These are phyloP conservation scores for Irpex sp. DNA, from an alignment of 1,284 basidiomycete genomes.

Conservation along the genomic window DNA sequence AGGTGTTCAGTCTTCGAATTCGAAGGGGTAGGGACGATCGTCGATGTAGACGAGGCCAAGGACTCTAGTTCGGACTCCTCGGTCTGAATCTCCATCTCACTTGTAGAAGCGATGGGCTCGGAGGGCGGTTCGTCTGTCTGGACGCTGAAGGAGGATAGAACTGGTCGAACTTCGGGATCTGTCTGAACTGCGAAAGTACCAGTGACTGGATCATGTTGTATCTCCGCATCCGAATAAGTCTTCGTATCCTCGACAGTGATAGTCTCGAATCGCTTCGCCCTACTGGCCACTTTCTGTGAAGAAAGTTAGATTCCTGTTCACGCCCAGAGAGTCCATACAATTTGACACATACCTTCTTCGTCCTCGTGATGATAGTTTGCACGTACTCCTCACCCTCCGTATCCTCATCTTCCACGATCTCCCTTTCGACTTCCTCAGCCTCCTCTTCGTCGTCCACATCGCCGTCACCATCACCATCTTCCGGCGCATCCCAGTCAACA, in stretches of 20 bases:
- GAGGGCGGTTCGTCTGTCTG: slow-evolving; percentile 29
- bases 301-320: not conserved
- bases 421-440: slow-evolving; percentile 37
- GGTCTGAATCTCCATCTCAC: slow-evolving; percentile 63
- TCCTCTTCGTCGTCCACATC: slow-evolving; percentile 17
- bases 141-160: slow-evolving; percentile 10
- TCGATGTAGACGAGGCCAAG: slow-evolving; percentile 58
- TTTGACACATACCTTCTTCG: slow-evolving; percentile 56
- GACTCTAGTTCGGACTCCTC: slow-evolving; percentile 35
- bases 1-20: slow-evolving; percentile 52
- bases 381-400: slow-evolving; percentile 73
- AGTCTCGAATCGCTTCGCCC: slow-evolving; percentile 47
- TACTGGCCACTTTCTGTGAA: slow-evolving; percentile 60
- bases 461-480: slow-evolving; percentile 26
- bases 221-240: slow-evolving; percentile 66
- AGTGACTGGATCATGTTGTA: slow-evolving; percentile 55
- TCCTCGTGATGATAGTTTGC: slow-evolving; percentile 78
- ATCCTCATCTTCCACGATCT: slow-evolving; percentile 44
- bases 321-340: slow-evolving; percentile 4
- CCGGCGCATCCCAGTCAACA: slow-evolving; percentile 40
- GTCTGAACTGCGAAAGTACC: slow-evolving; percentile 36
- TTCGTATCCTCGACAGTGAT: slow-evolving; percentile 61
- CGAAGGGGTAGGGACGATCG: slow-evolving; percentile 60
- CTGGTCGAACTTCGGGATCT: slow-evolving; percentile 25
- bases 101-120: slow-evolving; percentile 34